Evolutionary conservation across 2,329 filamentous ascomycete species (phyloP).

Genomic region (Cordyceps cateniannulata): DNA sequence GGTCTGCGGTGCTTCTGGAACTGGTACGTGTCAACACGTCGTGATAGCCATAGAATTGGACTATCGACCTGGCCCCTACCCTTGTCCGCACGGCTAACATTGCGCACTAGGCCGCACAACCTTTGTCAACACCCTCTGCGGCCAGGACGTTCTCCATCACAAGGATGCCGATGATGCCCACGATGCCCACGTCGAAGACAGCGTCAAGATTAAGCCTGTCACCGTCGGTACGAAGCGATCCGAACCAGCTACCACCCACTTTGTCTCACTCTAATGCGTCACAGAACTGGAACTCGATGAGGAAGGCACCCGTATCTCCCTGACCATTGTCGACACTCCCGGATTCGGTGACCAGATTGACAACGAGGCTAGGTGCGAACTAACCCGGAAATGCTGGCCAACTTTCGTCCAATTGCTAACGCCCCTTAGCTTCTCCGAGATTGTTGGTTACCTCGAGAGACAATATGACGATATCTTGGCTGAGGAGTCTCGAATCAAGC

Average conservation of each 20-base stretch:
- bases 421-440: conserved; percentile 76
- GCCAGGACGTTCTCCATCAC: conserved; percentile 81
- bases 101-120: conserved; percentile 73
- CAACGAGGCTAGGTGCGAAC: conserved; percentile 82
- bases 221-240: conserved; percentile 68
- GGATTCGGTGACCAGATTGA: conserved; percentile 99
- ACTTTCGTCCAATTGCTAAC: not conserved
- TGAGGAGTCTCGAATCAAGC: conserved; percentile 99
- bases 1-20: conserved; percentile 98
- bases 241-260: conserved; percentile 14
- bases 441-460: conserved; percentile 95
- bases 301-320: conserved; percentile 94
- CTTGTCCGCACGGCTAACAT: not conserved
- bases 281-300: conserved; percentile 91
- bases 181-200: conserved; percentile 88
- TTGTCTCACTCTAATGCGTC: conserved; percentile 16
- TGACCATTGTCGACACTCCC: conserved; percentile 97
- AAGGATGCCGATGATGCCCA: conserved; percentile 90
- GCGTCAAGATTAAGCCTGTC: conserved; percentile 96
- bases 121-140: conserved; percentile 98
- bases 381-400: conserved; percentile 11
- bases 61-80: not conserved
- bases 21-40: conserved; percentile 58
- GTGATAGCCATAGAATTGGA: not conserved
- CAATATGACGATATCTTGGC: conserved; percentile 99